phyloP scores from a whole-genome alignment of 129 eudicot genomes.

The Ambrosia trifida region DNA sequence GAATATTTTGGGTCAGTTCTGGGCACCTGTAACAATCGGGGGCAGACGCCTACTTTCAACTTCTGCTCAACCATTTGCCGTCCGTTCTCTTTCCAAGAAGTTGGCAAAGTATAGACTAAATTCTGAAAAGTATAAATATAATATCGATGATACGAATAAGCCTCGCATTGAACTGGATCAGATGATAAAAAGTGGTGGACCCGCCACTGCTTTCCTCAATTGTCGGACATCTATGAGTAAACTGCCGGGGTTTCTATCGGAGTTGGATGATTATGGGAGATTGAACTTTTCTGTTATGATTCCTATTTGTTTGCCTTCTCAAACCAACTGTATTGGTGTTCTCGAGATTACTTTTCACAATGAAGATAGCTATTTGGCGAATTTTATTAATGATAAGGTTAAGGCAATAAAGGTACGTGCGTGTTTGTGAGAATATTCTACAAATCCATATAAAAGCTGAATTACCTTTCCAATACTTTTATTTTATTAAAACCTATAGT shows the following conservation, averaged over 20 bases:
- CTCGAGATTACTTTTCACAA: background rate
- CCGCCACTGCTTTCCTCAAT: slow-evolving; percentile 5
- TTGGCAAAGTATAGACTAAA: background rate
- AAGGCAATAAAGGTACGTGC: background rate
- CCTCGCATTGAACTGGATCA: too few relatives aligned
- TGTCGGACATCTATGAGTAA: background rate
- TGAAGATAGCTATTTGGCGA: background rate
- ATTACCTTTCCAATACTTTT: too few relatives aligned
- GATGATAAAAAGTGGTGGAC: too few relatives aligned
- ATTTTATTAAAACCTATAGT: too few relatives aligned
- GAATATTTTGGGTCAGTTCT: slow-evolving; percentile 13
- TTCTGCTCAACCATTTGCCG: slow-evolving; percentile 23
- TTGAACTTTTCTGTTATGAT: background rate
- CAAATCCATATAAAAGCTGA: too few relatives aligned
- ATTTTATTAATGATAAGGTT: background rate
- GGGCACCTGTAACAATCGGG: slow-evolving; percentile 14
- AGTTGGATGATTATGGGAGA: background rate
- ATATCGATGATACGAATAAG: too few relatives aligned
- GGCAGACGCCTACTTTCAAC: slow-evolving; percentile 18
- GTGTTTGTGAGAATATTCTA: background rate
- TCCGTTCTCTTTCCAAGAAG: background rate
- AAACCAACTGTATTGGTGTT: slow-evolving; percentile 28
- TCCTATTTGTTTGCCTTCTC: slow-evolving; percentile 10
- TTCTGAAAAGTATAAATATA: background rate
- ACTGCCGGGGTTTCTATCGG: background rate